phyloP scores from a whole-genome alignment of 495 filamentous ascomycete genomes.

The Penicillium cataractarum region DNA sequence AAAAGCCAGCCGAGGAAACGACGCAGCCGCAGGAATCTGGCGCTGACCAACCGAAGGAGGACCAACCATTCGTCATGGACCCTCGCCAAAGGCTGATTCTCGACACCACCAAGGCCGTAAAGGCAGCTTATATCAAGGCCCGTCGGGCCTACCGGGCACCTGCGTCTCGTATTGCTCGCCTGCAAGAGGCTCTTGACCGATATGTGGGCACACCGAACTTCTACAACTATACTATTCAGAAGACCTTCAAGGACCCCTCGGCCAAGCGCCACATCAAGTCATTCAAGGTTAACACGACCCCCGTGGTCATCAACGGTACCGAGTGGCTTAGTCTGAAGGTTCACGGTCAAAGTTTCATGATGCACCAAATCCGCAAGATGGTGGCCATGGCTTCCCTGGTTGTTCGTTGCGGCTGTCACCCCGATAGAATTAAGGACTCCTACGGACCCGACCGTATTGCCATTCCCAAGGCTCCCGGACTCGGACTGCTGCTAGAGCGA shows the following conservation, averaged over 20 bases:
- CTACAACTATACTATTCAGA: conserved; percentile 96
- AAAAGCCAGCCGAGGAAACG: not conserved
- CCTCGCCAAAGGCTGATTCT: conserved; percentile 46
- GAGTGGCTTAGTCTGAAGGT: conserved; percentile 96
- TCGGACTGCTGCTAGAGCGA: conserved; percentile 85
- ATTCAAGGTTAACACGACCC: conserved; percentile 71
- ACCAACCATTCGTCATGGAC: conserved; percentile 29
- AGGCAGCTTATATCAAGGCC: conserved; percentile 73
- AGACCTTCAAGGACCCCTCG: conserved; percentile 74
- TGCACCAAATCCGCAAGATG: conserved; percentile 99
- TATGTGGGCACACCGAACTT: conserved; percentile 86
- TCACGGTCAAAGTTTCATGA: conserved; percentile 99
- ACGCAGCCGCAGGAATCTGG: not conserved
- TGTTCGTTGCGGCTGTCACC: conserved; percentile 75
- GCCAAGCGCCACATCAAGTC: conserved; percentile 87
- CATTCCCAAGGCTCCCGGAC: conserved; percentile 89
- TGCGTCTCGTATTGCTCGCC: conserved; percentile 64
- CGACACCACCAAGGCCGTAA: conserved; percentile 71
- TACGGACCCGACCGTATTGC: conserved; percentile 69
- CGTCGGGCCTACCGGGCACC: conserved; percentile 83
- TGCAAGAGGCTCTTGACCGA: conserved; percentile 68
- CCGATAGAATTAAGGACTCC: conserved; percentile 66
- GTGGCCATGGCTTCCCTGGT: conserved; percentile 87
- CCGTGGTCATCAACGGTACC: conserved; percentile 83
- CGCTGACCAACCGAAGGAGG: conserved; percentile 8